Evolutionary conservation across 495 filamentous ascomycete species (phyloP).

Genomic region (Annulohypoxylon bovei): DNA sequence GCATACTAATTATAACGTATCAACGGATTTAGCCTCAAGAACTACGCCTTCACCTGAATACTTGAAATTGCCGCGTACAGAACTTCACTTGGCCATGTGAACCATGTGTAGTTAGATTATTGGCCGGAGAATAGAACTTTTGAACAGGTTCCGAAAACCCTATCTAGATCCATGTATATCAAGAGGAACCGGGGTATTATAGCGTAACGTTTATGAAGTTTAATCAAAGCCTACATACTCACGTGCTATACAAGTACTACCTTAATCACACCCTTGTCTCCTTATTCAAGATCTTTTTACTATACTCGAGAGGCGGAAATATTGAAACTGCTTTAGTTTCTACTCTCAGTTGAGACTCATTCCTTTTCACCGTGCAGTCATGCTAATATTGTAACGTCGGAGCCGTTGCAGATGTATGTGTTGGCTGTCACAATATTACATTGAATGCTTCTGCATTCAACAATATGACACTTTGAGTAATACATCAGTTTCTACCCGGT

Average conservation of each 20-base stretch:
- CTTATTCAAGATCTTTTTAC: constrained; percentile 1
- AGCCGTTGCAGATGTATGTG: constrained; percentile 3
- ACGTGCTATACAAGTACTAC: constrained; percentile 14
- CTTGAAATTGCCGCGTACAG: background rate
- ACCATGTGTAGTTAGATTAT: constrained; percentile 15
- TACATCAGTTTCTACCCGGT: background rate
- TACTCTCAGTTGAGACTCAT: background rate
- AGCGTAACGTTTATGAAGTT: background rate
- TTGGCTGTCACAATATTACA: constrained; percentile 1
- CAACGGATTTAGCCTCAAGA: constrained; percentile 27
- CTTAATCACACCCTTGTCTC: background rate
- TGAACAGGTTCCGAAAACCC: constrained; percentile 1
- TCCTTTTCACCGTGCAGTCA: background rate
- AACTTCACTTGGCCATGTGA: background rate
- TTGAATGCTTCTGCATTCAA: background rate
- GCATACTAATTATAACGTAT: background rate
- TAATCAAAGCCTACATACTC: background rate
- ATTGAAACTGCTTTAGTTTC: background rate
- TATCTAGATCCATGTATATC: background rate
- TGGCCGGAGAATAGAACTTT: constrained; percentile 1
- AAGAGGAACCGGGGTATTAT: constrained; percentile 7
- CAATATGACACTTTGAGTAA: background rate
- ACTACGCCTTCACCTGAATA: background rate
- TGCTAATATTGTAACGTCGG: constrained; percentile 6
- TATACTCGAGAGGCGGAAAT: constrained; percentile 1